A percentile compares a stretch with the other conserved stretches of the same genome.
Conservation (phyloP, 805 yeast genomes). For the Suhomyces vadensis region DNA sequence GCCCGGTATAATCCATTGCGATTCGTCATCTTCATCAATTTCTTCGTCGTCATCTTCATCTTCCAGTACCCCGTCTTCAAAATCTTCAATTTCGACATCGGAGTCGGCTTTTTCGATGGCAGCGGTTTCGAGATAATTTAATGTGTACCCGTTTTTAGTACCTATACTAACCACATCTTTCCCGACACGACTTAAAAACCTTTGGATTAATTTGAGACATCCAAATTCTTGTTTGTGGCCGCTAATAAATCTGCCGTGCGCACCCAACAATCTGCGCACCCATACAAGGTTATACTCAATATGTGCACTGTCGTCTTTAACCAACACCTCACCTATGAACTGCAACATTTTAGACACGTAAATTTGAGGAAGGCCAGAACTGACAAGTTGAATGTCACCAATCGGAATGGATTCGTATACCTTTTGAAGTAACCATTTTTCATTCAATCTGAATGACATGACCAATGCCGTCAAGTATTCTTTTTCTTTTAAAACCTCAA, state of each 20-base stretch:
- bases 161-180: conserved; percentile 66
- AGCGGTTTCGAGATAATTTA: conserved; percentile 45
- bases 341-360: conserved; percentile 67
- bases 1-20: conserved; percentile 2
- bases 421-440: conserved; percentile 64
- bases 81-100: conserved; percentile 15
- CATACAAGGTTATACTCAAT: conserved; percentile 82
- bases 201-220: conserved; percentile 66
- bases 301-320: conserved; percentile 65
- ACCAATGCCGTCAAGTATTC: conserved; percentile 77
- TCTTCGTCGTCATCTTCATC: conserved; percentile 38
- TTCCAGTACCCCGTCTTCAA: conserved; percentile 22
- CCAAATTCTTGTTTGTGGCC: conserved; percentile 61
- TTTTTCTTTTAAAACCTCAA: conserved; percentile 57
- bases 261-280: conserved; percentile 66
- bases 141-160: conserved; percentile 54
- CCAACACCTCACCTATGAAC: conserved; percentile 67
- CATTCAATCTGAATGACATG: conserved; percentile 93
- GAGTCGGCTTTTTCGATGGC: not conserved
- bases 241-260: conserved; percentile 77
- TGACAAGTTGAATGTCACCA: conserved; percentile 66
- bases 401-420: conserved; percentile 74
- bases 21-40: conserved; percentile 33
- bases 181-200: conserved; percentile 71
- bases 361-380: conserved; percentile 71